phyloP scores from a whole-genome alignment of 495 filamentous ascomycete genomes.

The Beverwykella pulmonaria region DNA sequence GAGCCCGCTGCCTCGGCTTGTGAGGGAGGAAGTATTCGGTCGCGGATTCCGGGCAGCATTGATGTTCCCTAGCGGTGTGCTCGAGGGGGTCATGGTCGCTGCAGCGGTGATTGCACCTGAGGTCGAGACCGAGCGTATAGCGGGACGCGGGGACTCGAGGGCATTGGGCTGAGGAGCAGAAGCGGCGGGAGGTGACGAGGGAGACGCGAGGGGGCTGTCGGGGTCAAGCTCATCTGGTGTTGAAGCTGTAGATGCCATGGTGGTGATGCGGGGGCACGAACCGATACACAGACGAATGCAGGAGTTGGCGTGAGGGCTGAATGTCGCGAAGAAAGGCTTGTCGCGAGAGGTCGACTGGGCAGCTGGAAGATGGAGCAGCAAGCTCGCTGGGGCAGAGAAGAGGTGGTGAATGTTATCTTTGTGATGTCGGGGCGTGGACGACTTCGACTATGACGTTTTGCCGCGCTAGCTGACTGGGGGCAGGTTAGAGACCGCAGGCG shows the following conservation, averaged over 20 bases:
- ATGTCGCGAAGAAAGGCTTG: not conserved
- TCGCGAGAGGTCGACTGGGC: not conserved
- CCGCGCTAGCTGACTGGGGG: not conserved
- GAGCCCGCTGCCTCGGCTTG: constrained; percentile 58
- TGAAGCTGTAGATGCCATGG: constrained; percentile 23
- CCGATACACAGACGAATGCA: not conserved
- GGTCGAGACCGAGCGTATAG: constrained; percentile 43
- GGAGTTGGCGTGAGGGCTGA: not conserved
- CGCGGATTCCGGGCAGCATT: constrained; percentile 73
- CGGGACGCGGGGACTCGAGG: constrained; percentile 23
- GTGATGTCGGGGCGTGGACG: not conserved
- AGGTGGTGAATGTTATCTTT: not conserved
- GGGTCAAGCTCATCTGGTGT: not conserved
- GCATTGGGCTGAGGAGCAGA: constrained; percentile 21
- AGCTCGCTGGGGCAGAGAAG: not conserved
- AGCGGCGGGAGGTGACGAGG: constrained; percentile 3
- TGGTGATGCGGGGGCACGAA: not conserved
- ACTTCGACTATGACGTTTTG: not conserved
- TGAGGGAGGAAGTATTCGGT: constrained; percentile 53
- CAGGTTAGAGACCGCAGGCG: not conserved
- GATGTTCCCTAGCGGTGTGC: constrained; percentile 77
- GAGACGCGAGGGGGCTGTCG: constrained; percentile 15
- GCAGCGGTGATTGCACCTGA: constrained; percentile 40
- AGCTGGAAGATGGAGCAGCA: not conserved
- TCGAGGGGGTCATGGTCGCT: constrained; percentile 66